phyloP scores from a whole-genome alignment of 1,284 basidiomycete genomes.

The Entoloma clypeatum region DNA sequence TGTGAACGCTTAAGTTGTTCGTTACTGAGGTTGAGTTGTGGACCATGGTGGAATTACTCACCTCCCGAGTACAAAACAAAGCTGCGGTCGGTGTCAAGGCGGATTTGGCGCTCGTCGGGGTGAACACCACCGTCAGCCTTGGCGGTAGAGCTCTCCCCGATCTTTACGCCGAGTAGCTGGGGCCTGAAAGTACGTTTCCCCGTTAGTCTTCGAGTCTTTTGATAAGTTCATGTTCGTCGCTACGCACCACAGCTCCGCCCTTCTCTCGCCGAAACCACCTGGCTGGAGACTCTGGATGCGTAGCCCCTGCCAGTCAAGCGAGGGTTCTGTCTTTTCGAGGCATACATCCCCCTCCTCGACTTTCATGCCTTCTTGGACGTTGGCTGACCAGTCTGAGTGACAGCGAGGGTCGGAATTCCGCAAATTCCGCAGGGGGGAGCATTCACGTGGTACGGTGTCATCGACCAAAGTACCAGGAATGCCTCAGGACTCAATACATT shows the following conservation, averaged over 20 bases:
- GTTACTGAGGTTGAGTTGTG: conserved; percentile 8
- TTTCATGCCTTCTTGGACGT: no score
- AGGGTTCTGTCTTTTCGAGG: no score
- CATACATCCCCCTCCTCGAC: no score
- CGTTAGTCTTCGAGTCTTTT: background rate
- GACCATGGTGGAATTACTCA: conserved; percentile 38
- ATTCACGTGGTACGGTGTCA: no score
- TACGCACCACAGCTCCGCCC: conserved; percentile 56
- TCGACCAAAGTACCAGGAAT: no score
- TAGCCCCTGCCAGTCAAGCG: conserved; percentile 45
- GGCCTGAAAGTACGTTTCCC: conserved; percentile 35
- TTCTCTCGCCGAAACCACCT: conserved; percentile 58
- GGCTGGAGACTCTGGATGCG: conserved; percentile 49
- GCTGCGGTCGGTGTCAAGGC: conserved; percentile 82
- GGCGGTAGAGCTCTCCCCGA: conserved; percentile 10
- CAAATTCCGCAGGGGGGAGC: no score
- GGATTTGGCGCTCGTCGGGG: conserved; percentile 80
- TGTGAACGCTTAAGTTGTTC: conserved; percentile 14
- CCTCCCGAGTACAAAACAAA: conserved; percentile 88
- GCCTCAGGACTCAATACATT: no score
- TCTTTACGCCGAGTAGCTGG: conserved; percentile 38
- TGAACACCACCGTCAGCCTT: conserved; percentile 35
- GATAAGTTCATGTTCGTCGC: conserved; percentile 1
- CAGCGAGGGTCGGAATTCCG: no score
- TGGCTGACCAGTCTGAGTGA: no score